These are phyloP conservation scores for Silene uniflora DNA, from an alignment of 148 eudicot species.

Conservation along the genomic window DNA sequence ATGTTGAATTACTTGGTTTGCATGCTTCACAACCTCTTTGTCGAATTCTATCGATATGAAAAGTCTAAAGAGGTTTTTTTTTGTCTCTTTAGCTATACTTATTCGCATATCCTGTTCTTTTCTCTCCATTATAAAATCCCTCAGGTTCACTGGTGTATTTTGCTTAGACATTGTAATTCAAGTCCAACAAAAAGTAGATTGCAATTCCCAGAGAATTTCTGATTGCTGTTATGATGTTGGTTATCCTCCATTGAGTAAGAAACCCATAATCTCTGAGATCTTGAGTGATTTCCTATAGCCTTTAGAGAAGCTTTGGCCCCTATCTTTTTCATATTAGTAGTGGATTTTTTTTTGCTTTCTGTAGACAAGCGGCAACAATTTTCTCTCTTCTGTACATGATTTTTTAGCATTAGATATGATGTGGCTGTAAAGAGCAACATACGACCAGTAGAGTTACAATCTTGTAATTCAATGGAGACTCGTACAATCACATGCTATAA, in stretches of 20 bases:
- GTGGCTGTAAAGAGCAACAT: not conserved
- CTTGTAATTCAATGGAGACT: not conserved
- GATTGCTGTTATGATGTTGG: not conserved
- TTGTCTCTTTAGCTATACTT: not conserved
- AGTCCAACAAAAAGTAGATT: too few species aligned
- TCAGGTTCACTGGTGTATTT: not conserved
- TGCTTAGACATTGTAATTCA: not conserved
- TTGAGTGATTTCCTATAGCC: not conserved
- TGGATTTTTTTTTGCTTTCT: not conserved
- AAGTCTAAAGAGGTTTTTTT: slow-evolving; percentile 50
- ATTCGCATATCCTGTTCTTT: not conserved
- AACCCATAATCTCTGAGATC: not conserved
- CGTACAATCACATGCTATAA: not conserved
- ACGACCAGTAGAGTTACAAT: not conserved
- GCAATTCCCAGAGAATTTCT: not conserved
- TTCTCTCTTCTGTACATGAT: not conserved
- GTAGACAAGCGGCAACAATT: not conserved
- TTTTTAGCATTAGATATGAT: not conserved
- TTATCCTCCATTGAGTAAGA: not conserved
- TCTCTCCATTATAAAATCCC: not conserved
- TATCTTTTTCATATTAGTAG: not conserved
- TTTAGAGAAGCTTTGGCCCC: slow-evolving; percentile 6
- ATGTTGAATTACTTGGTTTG: slow-evolving; percentile 53
- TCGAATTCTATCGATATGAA: slow-evolving; percentile 48
- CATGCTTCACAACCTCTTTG: slow-evolving; percentile 58